Evolutionary conservation across 2,329 filamentous ascomycete species (phyloP).

Genomic region (Monosporascus sp.): DNA sequence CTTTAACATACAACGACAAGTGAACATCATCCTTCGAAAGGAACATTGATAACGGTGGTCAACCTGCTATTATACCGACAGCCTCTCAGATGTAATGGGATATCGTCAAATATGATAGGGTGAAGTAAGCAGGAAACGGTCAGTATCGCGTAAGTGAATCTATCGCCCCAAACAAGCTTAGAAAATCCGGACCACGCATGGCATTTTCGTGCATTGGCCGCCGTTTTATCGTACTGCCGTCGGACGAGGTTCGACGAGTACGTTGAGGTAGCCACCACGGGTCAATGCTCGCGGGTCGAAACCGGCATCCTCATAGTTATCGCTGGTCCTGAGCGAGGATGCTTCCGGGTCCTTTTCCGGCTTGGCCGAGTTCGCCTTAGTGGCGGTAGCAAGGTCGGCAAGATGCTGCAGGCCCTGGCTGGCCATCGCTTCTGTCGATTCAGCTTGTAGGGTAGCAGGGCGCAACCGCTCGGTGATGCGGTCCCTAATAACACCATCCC

Average conservation of each 20-base stretch:
- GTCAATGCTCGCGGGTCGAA: constrained; percentile 36
- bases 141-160: no score
- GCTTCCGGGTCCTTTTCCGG: constrained; percentile 16
- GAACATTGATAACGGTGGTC: no score
- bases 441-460: constrained; percentile 29
- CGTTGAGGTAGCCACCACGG: constrained; percentile 34
- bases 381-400: constrained; percentile 50
- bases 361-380: constrained; percentile 20
- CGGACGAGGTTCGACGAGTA: constrained; percentile 16
- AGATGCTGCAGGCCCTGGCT: constrained; percentile 56
- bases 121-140: no score
- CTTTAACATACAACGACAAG: no score
- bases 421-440: constrained; percentile 34
- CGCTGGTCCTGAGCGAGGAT: constrained; percentile 19
- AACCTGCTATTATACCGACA: no score
- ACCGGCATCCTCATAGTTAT: constrained; percentile 37
- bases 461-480: constrained; percentile 41
- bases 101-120: no score
- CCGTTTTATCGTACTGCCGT: constrained; percentile 11
- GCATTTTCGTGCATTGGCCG: not conserved
- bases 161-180: no score
- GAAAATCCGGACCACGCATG: not conserved
- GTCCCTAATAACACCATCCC: constrained; percentile 52
- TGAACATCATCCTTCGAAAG: no score
- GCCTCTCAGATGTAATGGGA: no score